Conservation (phyloP, 1,284 basidiomycete genomes). For the Xerocomus nothofagi region DNA sequence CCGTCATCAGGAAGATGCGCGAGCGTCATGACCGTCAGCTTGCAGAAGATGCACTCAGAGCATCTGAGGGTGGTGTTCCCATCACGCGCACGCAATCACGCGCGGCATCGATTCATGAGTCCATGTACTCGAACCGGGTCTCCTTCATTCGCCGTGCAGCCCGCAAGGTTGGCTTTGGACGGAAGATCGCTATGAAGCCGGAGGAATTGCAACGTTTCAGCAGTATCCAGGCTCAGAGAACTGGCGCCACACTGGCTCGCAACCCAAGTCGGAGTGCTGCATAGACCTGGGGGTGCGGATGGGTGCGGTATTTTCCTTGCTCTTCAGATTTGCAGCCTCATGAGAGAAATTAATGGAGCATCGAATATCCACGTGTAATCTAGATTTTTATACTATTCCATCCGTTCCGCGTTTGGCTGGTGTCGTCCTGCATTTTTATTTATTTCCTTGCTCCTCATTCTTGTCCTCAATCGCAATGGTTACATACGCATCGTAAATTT, state of each 20-base stretch:
- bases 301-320: conserved; percentile 26
- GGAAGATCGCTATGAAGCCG: conserved; percentile 77
- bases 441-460: conserved; percentile 17
- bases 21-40: conserved; percentile 51
- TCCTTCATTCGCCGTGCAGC: conserved; percentile 85
- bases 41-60: conserved; percentile 41
- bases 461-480: conserved; percentile 16
- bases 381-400: conserved; percentile 35
- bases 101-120: conserved; percentile 89
- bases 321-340: conserved; percentile 15
- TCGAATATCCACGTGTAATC: conserved; percentile 38
- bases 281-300: conserved; percentile 29
- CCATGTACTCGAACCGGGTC: conserved; percentile 90
- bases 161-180: conserved; percentile 82
- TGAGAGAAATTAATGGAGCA: conserved; percentile 28
- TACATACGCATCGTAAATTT: conserved; percentile 19
- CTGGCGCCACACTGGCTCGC: conserved; percentile 74
- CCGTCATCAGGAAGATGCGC: conserved; percentile 83
- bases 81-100: conserved; percentile 86
- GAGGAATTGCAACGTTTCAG: conserved; percentile 84
- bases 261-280: conserved; percentile 65
- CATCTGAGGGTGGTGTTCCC: conserved; percentile 63
- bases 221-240: conserved; percentile 79
- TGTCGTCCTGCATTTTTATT: conserved; percentile 18
- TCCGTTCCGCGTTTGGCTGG: conserved; percentile 17